Percentiles rank a stretch among this genome's conserved stretches.
These are phyloP conservation scores for Dioscorea zingiberensis DNA, from an alignment of 106 monocot genomes.

Conservation along the genomic window DNA sequence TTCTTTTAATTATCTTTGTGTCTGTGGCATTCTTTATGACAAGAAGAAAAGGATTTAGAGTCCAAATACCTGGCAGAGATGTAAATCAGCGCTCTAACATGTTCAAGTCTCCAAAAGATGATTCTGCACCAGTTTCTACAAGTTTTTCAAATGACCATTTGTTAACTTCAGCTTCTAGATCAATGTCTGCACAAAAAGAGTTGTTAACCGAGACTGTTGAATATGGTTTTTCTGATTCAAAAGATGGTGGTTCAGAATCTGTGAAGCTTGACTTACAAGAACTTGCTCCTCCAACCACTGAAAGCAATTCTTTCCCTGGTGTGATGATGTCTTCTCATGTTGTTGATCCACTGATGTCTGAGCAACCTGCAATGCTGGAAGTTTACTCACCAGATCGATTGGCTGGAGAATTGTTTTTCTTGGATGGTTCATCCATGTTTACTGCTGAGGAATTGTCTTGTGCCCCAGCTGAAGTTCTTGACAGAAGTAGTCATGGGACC, in stretches of 20 bases:
- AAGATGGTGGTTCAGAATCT: slow-evolving; percentile 5
- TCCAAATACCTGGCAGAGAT: slow-evolving; percentile 42
- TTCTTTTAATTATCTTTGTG: slow-evolving; percentile 59
- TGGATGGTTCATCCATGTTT: slow-evolving; percentile 62
- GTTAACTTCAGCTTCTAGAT: slow-evolving; percentile 46
- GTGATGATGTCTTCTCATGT: slow-evolving; percentile 28
- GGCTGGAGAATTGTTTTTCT: slow-evolving; percentile 73
- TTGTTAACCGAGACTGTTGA: slow-evolving; percentile 37
- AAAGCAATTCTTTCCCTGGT: slow-evolving; percentile 25
- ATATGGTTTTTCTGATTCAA: slow-evolving; percentile 30
- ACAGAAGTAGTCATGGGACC: slow-evolving; percentile 92
- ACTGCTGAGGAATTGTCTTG: slow-evolving; percentile 85
- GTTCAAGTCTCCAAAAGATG: slow-evolving; percentile 45
- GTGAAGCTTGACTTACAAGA: slow-evolving; percentile 9
- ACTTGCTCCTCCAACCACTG: slow-evolving; percentile 3
- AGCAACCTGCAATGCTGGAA: slow-evolving; percentile 41
- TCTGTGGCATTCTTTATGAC: slow-evolving; percentile 53
- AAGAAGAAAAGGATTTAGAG: slow-evolving; percentile 37
- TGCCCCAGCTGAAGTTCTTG: slow-evolving; percentile 93
- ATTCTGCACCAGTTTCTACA: slow-evolving; percentile 36
- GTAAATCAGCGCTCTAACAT: slow-evolving; percentile 30
- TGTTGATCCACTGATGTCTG: slow-evolving; percentile 12
- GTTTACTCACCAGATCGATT: slow-evolving; percentile 80
- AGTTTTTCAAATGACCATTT: slow-evolving; percentile 86
- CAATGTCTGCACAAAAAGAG: slow-evolving; percentile 54